Percentiles rank a stretch among this genome's conserved stretches.
These are phyloP conservation scores for Micractinium sp. DNA, from an alignment of 139 green algal species.

Conservation along the genomic window DNA sequence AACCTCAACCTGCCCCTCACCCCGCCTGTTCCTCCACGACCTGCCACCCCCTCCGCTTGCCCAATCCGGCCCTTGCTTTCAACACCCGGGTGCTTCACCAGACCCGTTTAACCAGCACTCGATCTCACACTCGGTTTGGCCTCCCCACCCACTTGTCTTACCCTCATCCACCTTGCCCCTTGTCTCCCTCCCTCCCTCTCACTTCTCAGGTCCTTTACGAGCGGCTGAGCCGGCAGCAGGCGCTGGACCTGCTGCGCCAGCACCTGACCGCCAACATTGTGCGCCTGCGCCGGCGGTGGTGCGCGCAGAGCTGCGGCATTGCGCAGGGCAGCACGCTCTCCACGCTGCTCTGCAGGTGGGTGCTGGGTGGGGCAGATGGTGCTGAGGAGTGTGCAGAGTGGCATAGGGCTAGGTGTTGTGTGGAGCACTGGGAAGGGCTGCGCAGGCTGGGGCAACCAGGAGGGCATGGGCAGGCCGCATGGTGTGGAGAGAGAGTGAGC, in stretches of 20 bases:
- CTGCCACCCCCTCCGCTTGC: too few species aligned
- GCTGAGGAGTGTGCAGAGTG: not conserved
- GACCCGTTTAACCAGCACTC: too few species aligned
- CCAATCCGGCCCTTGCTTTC: too few species aligned
- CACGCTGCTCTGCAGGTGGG: constrained; percentile 68
- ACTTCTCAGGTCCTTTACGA: constrained; percentile 47
- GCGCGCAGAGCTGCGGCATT: constrained; percentile 74
- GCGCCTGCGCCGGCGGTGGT: constrained; percentile 67
- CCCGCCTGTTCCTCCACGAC: too few species aligned
- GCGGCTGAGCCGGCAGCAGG: constrained; percentile 43
- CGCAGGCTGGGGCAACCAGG: not conserved
- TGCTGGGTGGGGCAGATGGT: not conserved
- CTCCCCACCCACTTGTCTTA: not conserved
- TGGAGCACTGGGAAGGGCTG: too few species aligned
- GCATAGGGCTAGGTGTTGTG: too few species aligned
- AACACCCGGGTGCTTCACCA: too few species aligned
- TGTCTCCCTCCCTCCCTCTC: not conserved
- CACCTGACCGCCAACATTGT: constrained; percentile 83
- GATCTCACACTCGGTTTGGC: too few species aligned
- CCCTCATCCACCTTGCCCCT: not conserved
- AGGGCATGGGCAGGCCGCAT: not conserved
- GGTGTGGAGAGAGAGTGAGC: not conserved
- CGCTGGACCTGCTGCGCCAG: constrained; percentile 66
- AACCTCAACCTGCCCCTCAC: too few species aligned
- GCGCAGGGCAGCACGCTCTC: constrained; percentile 86